Evolutionary conservation across 345 rosid species (phyloP).

Genomic region (Citrus medica): DNA sequence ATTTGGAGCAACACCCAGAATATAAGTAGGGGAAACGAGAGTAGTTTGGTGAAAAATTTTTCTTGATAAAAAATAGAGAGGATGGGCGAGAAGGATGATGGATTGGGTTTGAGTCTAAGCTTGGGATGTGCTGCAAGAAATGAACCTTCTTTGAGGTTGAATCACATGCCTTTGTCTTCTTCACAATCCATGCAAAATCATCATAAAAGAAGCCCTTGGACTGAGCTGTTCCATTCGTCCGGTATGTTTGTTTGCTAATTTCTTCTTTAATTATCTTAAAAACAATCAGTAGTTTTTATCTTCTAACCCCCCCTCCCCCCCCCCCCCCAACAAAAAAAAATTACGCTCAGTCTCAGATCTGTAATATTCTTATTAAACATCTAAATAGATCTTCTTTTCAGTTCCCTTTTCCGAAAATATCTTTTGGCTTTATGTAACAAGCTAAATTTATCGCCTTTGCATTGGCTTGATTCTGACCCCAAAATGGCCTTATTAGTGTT

Average conservation of each 20-base stretch:
- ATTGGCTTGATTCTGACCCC: no score
- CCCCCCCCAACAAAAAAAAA: not conserved
- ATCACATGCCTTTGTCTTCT: conserved; percentile 39
- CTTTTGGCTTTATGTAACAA: not conserved
- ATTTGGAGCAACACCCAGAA: conserved; percentile 14
- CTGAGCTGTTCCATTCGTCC: conserved; percentile 50
- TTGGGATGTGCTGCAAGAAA: conserved; percentile 38
- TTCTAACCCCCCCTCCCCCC: not conserved
- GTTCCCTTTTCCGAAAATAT: not conserved
- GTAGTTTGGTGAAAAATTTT: not conserved
- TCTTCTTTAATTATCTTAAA: not conserved
- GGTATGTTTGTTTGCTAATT: conserved; percentile 24
- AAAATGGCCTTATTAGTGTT: not conserved
- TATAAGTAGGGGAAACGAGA: not conserved
- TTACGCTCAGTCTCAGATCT: not conserved
- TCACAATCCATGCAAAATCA: conserved; percentile 34
- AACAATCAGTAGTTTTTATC: not conserved
- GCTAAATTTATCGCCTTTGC: not conserved
- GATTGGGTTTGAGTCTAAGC: conserved; percentile 51
- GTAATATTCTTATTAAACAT: not conserved
- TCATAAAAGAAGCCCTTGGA: conserved; percentile 37
- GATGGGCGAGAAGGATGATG: conserved; percentile 62
- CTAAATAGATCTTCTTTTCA: not conserved
- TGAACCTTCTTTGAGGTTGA: conserved; percentile 36
- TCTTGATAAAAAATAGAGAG: not conserved